A percentile compares a stretch with the other conserved stretches of the same genome.
These are phyloP conservation scores for Apophysomyces trapeziformis DNA, from an alignment of 371 early-diverging fungal genomes.

Conservation along the genomic window DNA sequence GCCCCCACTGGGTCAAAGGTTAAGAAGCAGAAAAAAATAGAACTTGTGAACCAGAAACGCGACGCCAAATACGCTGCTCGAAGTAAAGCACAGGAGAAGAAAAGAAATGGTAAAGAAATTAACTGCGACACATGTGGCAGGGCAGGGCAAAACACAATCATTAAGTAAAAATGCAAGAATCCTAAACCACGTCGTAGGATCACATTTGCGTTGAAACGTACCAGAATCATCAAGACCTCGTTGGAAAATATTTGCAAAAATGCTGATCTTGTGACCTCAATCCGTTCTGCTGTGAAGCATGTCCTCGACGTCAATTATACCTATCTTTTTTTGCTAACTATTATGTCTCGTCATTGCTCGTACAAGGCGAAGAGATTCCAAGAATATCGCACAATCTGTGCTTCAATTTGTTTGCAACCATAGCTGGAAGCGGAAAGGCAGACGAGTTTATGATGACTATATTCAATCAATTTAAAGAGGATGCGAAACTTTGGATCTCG, in stretches of 20 bases:
- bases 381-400: neutral
- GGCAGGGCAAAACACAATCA: neutral
- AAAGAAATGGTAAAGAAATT: neutral
- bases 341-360: neutral
- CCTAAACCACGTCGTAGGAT: neutral
- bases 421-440: neutral
- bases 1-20: neutral
- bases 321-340: neutral
- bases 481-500: neutral
- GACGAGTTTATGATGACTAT: neutral
- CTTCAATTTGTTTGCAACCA: neutral
- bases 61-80: neutral
- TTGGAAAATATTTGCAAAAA: neutral
- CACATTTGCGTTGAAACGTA: neutral
- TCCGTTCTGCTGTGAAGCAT: slow-evolving; percentile 4
- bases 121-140: neutral
- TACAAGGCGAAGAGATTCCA: neutral
- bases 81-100: neutral
- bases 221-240: neutral
- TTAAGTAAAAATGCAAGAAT: neutral
- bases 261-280: neutral
- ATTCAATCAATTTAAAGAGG: neutral
- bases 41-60: neutral
- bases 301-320: neutral
- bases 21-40: neutral